Conservation (phyloP, 495 filamentous ascomycete genomes). For the Aspergillus kassunensis region DNA sequence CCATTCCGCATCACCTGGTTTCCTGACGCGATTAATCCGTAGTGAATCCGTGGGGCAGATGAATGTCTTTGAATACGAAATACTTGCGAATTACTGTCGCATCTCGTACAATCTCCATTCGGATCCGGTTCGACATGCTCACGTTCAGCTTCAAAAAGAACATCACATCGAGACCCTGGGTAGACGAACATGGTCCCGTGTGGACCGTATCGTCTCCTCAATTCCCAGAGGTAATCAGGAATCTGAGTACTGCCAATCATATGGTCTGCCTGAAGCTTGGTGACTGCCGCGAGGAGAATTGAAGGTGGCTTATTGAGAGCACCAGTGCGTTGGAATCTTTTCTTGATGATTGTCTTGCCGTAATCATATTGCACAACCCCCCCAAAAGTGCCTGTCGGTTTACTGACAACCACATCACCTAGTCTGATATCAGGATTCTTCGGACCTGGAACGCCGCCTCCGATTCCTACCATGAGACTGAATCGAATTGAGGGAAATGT, state of each 20-base stretch:
- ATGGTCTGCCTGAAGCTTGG: neutral
- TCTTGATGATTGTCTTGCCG: neutral
- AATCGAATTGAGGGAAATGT: neutral
- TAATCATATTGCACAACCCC: constrained; percentile 8
- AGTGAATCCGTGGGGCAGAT: neutral
- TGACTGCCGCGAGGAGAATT: neutral
- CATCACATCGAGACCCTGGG: neutral
- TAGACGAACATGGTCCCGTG: neutral
- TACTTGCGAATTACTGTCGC: no score
- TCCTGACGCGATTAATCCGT: neutral
- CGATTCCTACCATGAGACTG: neutral
- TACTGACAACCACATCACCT: constrained; percentile 3
- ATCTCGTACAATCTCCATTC: no score
- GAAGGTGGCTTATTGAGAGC: neutral
- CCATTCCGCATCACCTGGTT: neutral
- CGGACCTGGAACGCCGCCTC: neutral
- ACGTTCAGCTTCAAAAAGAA: neutral
- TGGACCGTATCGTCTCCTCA: no score
- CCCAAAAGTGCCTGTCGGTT: neutral
- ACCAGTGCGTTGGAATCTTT: neutral
- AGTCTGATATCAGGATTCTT: neutral
- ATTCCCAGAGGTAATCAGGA: no score
- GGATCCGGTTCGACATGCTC: neutral
- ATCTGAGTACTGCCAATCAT: no score
- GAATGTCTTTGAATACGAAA: no score